Conservation (phyloP, 805 yeast genomes). For the Candida morakotiae region DNA sequence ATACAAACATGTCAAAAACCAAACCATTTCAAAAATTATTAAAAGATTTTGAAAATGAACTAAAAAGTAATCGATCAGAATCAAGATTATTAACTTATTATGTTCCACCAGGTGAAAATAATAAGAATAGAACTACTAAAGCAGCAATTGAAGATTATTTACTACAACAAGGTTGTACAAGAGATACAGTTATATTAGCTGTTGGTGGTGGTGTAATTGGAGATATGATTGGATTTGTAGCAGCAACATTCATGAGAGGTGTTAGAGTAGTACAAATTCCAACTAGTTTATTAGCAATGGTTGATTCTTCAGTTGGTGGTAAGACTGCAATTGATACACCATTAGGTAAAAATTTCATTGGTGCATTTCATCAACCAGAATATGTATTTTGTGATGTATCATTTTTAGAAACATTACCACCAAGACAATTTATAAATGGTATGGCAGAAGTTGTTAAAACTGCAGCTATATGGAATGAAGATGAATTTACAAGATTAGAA, state of each 20-base stretch:
- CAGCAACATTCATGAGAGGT: conserved; percentile 99
- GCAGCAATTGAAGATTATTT: conserved; percentile 91
- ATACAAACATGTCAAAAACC: conserved; percentile 69
- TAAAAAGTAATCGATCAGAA: conserved; percentile 37
- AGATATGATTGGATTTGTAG: conserved; percentile 97
- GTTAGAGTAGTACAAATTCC: conserved; percentile 92
- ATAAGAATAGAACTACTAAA: conserved; percentile 83
- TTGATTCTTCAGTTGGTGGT: conserved; percentile 96
- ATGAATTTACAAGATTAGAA: conserved; percentile 83
- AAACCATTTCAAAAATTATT: conserved; percentile 52
- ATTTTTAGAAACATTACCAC: conserved; percentile 84
- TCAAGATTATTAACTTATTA: conserved; percentile 69
- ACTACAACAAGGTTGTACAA: conserved; percentile 79
- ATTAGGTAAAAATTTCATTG: conserved; percentile 89
- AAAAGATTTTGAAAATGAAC: conserved; percentile 35
- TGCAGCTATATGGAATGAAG: conserved; percentile 95
- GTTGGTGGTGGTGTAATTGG: conserved; percentile 99
- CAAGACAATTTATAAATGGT: conserved; percentile 93
- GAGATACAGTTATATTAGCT: conserved; percentile 92
- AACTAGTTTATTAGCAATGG: conserved; percentile 93
- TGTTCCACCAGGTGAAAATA: conserved; percentile 90
- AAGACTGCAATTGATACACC: conserved; percentile 98
- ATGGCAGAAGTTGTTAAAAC: conserved; percentile 98
- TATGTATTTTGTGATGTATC: conserved; percentile 84
- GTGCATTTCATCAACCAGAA: conserved; percentile 96